Percentiles rank a stretch among this genome's conserved stretches.
phyloP scores from a whole-genome alignment of 331 rosid species.

The Acacia pycnantha region DNA sequence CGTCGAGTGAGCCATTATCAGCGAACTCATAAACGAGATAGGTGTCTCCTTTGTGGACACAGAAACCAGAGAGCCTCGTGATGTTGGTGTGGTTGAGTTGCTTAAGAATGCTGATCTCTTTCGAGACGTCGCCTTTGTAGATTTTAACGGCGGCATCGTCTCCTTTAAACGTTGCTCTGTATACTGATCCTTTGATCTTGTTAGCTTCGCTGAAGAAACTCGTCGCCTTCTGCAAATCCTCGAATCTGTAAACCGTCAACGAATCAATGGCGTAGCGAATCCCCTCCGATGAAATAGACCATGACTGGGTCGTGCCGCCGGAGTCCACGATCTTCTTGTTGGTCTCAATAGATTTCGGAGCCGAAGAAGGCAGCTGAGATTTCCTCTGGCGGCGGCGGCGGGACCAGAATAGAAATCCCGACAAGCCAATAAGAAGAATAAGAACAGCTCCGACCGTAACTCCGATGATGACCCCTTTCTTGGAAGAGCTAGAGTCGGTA shows the following conservation, averaged over 20 bases:
- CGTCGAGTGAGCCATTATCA: slow-evolving; percentile 50
- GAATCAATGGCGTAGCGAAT: slow-evolving; percentile 57
- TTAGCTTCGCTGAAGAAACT: slow-evolving; percentile 50
- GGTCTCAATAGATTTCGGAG: not conserved
- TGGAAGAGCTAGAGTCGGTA: slow-evolving; percentile 35
- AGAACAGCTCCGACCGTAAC: slow-evolving; percentile 39
- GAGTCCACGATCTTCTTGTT: not conserved
- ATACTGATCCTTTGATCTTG: slow-evolving; percentile 63
- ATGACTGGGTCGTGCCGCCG: not conserved
- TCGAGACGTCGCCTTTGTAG: slow-evolving; percentile 60
- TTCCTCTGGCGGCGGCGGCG: slow-evolving; percentile 1
- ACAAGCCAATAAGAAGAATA: slow-evolving; percentile 23
- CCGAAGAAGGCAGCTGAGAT: not conserved
- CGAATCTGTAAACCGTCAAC: slow-evolving; percentile 44
- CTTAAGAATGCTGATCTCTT: slow-evolving; percentile 65
- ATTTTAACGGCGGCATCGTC: slow-evolving; percentile 78
- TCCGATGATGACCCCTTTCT: slow-evolving; percentile 55
- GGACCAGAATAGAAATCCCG: slow-evolving; percentile 26
- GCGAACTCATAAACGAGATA: slow-evolving; percentile 81
- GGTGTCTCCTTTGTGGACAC: slow-evolving; percentile 59
- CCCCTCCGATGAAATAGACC: slow-evolving; percentile 50
- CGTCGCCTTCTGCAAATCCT: slow-evolving; percentile 52
- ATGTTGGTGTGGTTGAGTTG: slow-evolving; percentile 68
- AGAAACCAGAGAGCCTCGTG: slow-evolving; percentile 70
- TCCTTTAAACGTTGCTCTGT: slow-evolving; percentile 58